Evolutionary conservation across 352 stramenopile genomes (phyloP).

Genomic region (Phytophthora palmivora): DNA sequence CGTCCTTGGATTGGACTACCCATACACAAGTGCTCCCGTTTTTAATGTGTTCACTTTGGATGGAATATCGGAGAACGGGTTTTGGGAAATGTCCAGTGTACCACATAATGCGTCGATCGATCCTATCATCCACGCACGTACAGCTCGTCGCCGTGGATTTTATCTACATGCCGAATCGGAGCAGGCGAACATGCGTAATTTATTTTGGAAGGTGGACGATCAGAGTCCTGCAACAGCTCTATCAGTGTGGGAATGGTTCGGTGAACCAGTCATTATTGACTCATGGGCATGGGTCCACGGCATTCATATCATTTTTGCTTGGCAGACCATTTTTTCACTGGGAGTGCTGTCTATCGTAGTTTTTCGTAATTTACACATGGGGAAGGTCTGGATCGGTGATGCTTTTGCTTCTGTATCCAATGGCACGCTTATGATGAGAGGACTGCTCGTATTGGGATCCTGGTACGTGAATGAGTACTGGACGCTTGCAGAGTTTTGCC

Average conservation of each 20-base stretch:
- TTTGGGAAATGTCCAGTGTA: constrained; percentile 32
- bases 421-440: constrained; percentile 36
- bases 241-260: constrained; percentile 35
- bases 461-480: constrained; percentile 47
- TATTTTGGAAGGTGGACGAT: constrained; percentile 33
- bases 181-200: constrained; percentile 46
- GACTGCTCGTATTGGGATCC: constrained; percentile 35
- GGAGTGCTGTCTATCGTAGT: constrained; percentile 39
- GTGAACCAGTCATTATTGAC: constrained; percentile 43
- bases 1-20: constrained; percentile 31
- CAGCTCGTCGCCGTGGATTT: constrained; percentile 42
- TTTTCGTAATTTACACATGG: constrained; percentile 39
- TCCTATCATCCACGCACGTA: constrained; percentile 31
- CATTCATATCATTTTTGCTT: constrained; percentile 44
- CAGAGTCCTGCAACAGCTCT: constrained; percentile 31
- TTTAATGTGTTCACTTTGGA: constrained; percentile 29
- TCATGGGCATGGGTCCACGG: constrained; percentile 55
- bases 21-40: constrained; percentile 23
- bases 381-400: constrained; percentile 52
- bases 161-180: constrained; percentile 42
- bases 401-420: constrained; percentile 47
- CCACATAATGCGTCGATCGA: constrained; percentile 16
- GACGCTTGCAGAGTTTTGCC: constrained; percentile 37
- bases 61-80: constrained; percentile 17
- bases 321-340: constrained; percentile 35